Evolutionary conservation across 1,284 basidiomycete species (phyloP), one percentile per base, ranked within the genome.

Genomic region (Ganoderma leucocontextum): DNA sequence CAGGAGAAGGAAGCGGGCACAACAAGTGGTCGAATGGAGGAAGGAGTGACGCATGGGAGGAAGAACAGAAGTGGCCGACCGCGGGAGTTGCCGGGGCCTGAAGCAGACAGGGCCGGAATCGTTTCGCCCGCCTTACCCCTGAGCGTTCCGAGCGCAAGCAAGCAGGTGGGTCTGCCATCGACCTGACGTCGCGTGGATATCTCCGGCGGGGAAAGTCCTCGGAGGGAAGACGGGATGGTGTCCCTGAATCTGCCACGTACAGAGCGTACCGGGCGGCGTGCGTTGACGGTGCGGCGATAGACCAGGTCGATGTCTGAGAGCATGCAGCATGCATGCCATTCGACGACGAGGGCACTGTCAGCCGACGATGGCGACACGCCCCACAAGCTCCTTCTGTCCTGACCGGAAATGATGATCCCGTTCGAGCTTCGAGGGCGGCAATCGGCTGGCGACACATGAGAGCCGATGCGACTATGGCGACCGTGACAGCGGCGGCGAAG

Each of bases 401-500:
- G 29, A 10, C 6, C 29, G 29, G 29, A 55, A n/a, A n/a, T n/a
- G 22, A 29, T 35, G 53, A 55, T 25, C 29, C 22, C 53, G 33
- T 17, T 35, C 42, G 29, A 17, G 15, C 25, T 29, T 55, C 29
- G 29, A 15, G 29, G 33, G 29, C 29, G 15, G 53, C 33, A 17
- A 55, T 35, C 15, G 29, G 53, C 22, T 35, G 13, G 29, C 15
- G 25, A 17, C 52, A 22, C 15, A 22, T 3, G 17, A 35, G 13
- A 13, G 15, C 25, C 10, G 47, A 35, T 19, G 52, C 25, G 52
- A 55, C 53, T 35, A 55, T 55, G 29, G 33, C 53, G 53, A 55
- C 53, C 53, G 29, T 55, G 53, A 55, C 53, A 53, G 52, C 52
- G 12, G 22, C 25, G 13, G 53, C 17, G 33, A 55, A 55, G 29